Percentiles rank a stretch among this genome's conserved stretches.
These are phyloP conservation scores for Dictyostelium brefeldianum DNA, from an alignment of 78 protist species.

Conservation along the genomic window DNA sequence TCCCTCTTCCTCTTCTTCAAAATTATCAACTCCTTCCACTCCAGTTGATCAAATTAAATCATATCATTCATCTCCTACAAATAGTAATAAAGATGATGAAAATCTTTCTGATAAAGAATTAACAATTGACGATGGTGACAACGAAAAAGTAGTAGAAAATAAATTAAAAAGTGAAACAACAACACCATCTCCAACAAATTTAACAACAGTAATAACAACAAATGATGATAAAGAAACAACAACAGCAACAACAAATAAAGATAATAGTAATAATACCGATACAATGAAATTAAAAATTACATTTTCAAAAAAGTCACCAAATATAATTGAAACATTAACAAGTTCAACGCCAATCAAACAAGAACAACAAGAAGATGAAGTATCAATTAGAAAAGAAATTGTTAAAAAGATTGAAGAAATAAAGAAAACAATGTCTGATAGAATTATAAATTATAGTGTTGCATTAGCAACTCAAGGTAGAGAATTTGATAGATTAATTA, in stretches of 20 bases:
- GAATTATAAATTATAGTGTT: not conserved
- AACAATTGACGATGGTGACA: not conserved
- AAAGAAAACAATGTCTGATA: constrained; percentile 1
- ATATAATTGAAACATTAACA: not conserved
- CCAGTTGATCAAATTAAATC: not conserved
- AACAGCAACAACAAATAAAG: not conserved
- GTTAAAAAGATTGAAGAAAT: constrained; percentile 8
- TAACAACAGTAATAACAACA: not conserved
- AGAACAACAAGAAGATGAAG: not conserved
- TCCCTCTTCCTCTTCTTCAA: not conserved
- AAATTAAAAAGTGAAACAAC: not conserved
- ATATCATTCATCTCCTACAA: not conserved
- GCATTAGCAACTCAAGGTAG: constrained; percentile 18
- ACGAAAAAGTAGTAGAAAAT: not conserved
- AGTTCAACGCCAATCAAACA: not conserved
- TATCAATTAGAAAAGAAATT: not conserved
- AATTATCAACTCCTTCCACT: not conserved
- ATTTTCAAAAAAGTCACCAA: not conserved
- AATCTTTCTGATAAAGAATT: not conserved
- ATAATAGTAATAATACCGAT: not conserved
- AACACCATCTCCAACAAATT: too few relatives aligned
- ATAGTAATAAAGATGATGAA: too few relatives aligned
- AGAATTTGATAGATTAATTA: constrained; percentile 33
- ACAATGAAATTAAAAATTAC: not conserved
- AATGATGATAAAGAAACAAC: not conserved